Conservation (phyloP, 129 eudicot genomes). For the Pulicaria dysenterica region DNA sequence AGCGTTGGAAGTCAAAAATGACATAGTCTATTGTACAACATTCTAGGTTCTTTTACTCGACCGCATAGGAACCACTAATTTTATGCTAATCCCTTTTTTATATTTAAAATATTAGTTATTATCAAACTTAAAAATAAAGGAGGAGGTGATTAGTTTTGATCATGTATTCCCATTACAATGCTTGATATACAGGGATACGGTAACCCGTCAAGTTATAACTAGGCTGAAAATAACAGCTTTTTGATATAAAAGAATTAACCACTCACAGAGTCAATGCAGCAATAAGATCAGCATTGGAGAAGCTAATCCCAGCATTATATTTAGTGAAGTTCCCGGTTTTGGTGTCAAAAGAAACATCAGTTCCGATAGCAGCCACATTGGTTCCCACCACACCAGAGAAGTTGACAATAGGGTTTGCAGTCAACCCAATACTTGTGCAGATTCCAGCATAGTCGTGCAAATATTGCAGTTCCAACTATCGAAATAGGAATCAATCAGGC, state of each 20-base stretch:
- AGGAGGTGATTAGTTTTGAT: too few relatives aligned
- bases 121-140: too few relatives aligned
- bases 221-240: neutral
- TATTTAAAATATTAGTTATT: neutral
- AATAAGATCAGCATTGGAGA: constrained; percentile 68
- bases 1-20: neutral
- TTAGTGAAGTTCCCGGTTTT: constrained; percentile 72
- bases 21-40: neutral
- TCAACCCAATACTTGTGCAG: constrained; percentile 82
- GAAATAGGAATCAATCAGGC: constrained; percentile 21
- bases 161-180: neutral
- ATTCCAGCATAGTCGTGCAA: constrained; percentile 92
- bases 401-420: constrained; percentile 84
- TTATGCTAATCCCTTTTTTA: neutral
- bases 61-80: neutral
- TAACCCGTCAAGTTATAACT: neutral
- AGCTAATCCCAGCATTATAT: constrained; percentile 72
- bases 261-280: constrained; percentile 87
- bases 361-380: constrained; percentile 57
- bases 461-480: constrained; percentile 88
- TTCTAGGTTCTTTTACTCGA: neutral
- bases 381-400: constrained; percentile 84
- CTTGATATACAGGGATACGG: too few relatives aligned
- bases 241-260: neutral
- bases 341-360: constrained; percentile 78